Base-by-base conservation (phyloP, 1,139 yeast species). In the Zygosaccharomyces pseudobailii region DNA sequence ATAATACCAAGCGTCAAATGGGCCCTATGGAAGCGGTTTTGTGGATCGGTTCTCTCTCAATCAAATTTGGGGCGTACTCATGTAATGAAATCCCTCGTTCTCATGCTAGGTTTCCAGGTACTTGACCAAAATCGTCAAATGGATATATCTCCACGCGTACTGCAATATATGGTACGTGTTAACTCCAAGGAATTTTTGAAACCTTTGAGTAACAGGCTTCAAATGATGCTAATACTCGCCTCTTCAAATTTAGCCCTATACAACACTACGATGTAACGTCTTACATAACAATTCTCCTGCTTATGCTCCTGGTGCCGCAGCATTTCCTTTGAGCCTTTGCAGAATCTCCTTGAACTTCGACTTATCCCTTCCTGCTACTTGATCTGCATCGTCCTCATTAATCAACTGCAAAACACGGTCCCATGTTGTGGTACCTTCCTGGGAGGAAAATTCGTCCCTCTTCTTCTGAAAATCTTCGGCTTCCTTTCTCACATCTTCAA, bases 361-460 rank as follows among this genome's bases (percentile, higher is more conserved):
- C 69, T 86, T 84, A 67, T 87, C 90, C 64, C 84, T 73, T 42
- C 66, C 70, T 48, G 74, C 76, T 20, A 75, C 71, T 48, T 66
- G 66, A 35, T 66, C 70, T 13, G 69, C 69, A 52, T 69, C 71
- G 33, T 68, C 67, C 36, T 58, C 64, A 49, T 78, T 80, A 49
- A 80, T 70, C 49, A 80, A 67, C 56, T 77, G 76, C 41, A 72
- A 65, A 37, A 76, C 88, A 61, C 96, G 79, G 61, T 89, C 95
- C 98, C 98, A 94, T 52, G 90, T 82, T 28, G 95, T 84, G 25
- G 84, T 79, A 49, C 63, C 63, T 48, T 80, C 82, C 52, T 81
- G 80, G 27, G 74, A 67, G 62, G 85, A 82, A 65, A 86, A 87
- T 34, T 78, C 78, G 63, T 90, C 97, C 63, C 95, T 82, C 63